Conservation (phyloP, 768 basidiomycete genomes). For the Rhodotorula kratochvilovae region DNA sequence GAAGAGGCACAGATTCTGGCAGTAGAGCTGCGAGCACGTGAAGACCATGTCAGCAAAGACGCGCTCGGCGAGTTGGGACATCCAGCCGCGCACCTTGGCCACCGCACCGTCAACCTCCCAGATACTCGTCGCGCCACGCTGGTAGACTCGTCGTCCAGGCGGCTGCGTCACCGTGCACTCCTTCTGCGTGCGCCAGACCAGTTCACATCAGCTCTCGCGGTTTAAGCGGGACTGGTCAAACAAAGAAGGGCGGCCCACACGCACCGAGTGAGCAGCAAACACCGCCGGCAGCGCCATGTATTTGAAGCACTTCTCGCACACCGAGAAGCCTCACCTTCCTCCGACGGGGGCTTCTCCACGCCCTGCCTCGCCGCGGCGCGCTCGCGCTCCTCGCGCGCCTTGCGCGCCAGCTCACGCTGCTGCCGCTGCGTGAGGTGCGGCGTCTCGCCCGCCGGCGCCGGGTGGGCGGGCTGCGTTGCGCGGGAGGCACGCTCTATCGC, state of each 20-base stretch:
- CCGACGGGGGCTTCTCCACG: background rate
- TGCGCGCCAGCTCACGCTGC: conserved; percentile 21
- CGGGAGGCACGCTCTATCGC: conserved; percentile 8
- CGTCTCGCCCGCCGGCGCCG: background rate
- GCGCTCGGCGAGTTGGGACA: background rate
- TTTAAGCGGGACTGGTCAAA: background rate
- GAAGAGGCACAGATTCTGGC: conserved; percentile 90
- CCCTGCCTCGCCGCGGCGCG: background rate
- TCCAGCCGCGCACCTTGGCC: conserved; percentile 61
- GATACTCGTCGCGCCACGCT: conserved; percentile 78
- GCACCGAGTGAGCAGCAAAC: conserved; percentile 64
- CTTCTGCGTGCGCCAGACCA: conserved; percentile 55
- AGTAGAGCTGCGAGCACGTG: conserved; percentile 67
- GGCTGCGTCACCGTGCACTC: conserved; percentile 66
- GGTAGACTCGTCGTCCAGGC: conserved; percentile 85
- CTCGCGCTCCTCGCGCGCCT: conserved; percentile 18
- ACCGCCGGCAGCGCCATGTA: conserved; percentile 73
- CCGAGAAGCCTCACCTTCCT: conserved; percentile 57
- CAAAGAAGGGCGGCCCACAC: conserved; percentile 37
- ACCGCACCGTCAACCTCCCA: conserved; percentile 92
- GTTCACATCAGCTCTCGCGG: background rate
- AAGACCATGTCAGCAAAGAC: background rate
- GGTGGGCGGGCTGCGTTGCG: background rate
- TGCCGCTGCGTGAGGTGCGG: conserved; percentile 21
- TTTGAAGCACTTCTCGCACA: conserved; percentile 93